These are phyloP conservation scores for Gossypium sturtianum DNA, from an alignment of 345 rosid genomes.

Conservation along the genomic window DNA sequence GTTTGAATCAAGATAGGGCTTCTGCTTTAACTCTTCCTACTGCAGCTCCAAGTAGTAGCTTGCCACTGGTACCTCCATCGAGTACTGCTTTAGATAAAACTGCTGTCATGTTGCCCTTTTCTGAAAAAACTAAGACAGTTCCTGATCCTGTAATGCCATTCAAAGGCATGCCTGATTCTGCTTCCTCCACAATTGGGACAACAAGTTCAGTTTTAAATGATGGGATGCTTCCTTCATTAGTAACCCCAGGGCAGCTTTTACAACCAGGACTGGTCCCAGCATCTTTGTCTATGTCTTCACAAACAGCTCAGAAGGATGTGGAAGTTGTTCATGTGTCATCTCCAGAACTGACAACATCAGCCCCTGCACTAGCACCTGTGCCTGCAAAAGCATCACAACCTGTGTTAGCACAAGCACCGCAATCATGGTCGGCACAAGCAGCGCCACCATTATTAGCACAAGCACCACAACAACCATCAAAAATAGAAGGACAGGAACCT, in stretches of 20 bases:
- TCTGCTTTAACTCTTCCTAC: conserved; percentile 20
- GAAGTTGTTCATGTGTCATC: conserved; percentile 27
- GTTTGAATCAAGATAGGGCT: conserved; percentile 22
- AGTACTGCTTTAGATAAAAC: conserved; percentile 16
- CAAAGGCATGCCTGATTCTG: conserved; percentile 20
- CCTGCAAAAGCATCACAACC: not conserved
- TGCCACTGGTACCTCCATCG: conserved; percentile 19
- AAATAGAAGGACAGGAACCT: conserved; percentile 21
- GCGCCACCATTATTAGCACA: not conserved
- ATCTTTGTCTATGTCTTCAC: conserved; percentile 21
- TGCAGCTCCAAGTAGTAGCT: conserved; percentile 15
- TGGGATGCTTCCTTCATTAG: conserved; percentile 24
- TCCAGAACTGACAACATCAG: conserved; percentile 5
- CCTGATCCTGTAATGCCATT: conserved; percentile 21
- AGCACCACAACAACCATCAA: not conserved
- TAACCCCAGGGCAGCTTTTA: conserved; percentile 35
- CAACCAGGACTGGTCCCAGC: conserved; percentile 24
- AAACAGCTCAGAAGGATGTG: conserved; percentile 29
- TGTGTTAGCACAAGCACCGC: not conserved
- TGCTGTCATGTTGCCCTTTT: conserved; percentile 10
- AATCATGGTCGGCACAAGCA: not conserved
- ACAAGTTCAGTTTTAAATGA: conserved; percentile 23
- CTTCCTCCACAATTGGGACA: conserved; percentile 11
- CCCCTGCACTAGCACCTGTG: not conserved
- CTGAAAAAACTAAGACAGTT: conserved; percentile 17